A percentile compares a stretch with the other conserved stretches of the same genome.
Conservation (phyloP, 1,284 basidiomycete genomes). For the Sanguinoderma infundibulare region DNA sequence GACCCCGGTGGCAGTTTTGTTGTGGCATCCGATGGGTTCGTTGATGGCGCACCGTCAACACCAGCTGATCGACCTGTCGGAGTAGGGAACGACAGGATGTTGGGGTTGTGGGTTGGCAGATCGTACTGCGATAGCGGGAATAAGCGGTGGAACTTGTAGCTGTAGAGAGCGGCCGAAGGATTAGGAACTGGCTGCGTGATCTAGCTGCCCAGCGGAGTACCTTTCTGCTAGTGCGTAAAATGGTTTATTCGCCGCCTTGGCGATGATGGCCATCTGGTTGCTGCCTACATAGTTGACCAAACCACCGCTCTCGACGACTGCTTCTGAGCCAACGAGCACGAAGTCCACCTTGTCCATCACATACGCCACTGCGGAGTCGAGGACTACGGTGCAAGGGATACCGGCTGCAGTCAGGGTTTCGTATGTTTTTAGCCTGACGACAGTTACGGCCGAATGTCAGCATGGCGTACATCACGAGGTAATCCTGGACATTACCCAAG, state of each 20-base stretch:
- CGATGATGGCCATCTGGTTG: slow-evolving; percentile 96
- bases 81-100: slow-evolving; percentile 67
- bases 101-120: slow-evolving; percentile 82
- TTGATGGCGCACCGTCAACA: slow-evolving; percentile 26
- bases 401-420: slow-evolving; percentile 83
- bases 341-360: slow-evolving; percentile 94
- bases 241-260: slow-evolving; percentile 93
- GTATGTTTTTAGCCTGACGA: slow-evolving; percentile 84
- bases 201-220: slow-evolving; percentile 41
- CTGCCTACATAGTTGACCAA: slow-evolving; percentile 91
- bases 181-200: slow-evolving; percentile 28
- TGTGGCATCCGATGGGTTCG: slow-evolving; percentile 17
- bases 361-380: slow-evolving; percentile 97
- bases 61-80: slow-evolving; percentile 36
- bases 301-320: slow-evolving; percentile 94
- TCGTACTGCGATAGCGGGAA: slow-evolving; percentile 98
- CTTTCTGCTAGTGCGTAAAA: slow-evolving; percentile 97
- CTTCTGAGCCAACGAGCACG: slow-evolving; percentile 95
- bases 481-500: slow-evolving; percentile 60
- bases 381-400: slow-evolving; percentile 92
- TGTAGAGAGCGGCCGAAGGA: slow-evolving; percentile 38
- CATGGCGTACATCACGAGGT: slow-evolving; percentile 9
- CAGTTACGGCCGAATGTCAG: slow-evolving; percentile 15
- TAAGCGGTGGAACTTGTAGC: slow-evolving; percentile 97
- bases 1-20: slow-evolving; percentile 17